These are phyloP conservation scores for Xylaria curta DNA, from an alignment of 495 filamentous ascomycete genomes.

Conservation along the genomic window DNA sequence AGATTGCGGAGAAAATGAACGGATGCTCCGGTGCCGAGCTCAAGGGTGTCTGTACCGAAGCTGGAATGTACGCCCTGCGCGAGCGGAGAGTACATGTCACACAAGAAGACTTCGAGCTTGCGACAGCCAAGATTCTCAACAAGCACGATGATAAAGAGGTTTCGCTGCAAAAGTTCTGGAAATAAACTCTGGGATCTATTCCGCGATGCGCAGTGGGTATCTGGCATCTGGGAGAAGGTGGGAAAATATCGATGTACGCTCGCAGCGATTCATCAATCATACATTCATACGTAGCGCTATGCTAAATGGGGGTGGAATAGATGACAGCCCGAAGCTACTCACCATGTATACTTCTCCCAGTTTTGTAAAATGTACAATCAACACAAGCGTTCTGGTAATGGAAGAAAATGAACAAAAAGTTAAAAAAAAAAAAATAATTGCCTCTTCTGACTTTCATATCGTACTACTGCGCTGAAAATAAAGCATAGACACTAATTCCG, in stretches of 20 bases:
- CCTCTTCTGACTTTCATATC: neutral
- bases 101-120: constrained; percentile 98
- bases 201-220: neutral
- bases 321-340: neutral
- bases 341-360: too few relatives aligned
- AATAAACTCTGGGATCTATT: constrained; percentile 58
- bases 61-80: constrained; percentile 95
- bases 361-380: constrained; percentile 37
- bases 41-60: constrained; percentile 96
- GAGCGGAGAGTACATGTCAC: constrained; percentile 97
- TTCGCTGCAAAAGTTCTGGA: constrained; percentile 85
- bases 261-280: constrained; percentile 3
- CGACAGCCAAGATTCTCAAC: constrained; percentile 98
- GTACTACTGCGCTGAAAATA: neutral
- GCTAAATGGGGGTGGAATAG: neutral
- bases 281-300: neutral
- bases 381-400: constrained; percentile 16
- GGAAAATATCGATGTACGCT: neutral
- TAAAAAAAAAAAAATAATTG: neutral
- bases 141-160: constrained; percentile 99
- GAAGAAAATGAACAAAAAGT: neutral
- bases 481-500: neutral
- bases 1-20: constrained; percentile 99
- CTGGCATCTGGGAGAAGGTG: constrained; percentile 1
- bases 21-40: constrained; percentile 96